Conservation (phyloP, 2,329 filamentous ascomycete genomes). For the Paraconiothyrium sp. region DNA sequence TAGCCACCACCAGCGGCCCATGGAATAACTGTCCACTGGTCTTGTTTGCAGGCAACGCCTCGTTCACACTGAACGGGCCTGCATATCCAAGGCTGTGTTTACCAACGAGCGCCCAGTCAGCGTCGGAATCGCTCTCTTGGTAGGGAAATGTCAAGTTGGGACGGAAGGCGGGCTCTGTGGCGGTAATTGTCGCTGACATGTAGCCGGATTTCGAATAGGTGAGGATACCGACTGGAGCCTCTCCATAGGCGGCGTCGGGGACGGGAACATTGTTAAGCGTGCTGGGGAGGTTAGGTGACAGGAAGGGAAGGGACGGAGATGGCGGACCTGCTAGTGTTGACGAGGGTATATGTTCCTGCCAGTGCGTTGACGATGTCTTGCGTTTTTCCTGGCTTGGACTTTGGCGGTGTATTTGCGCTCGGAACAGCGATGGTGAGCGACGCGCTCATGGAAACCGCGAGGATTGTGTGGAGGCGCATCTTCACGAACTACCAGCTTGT, state of each 20-base stretch:
- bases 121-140: constrained; percentile 30
- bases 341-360: constrained; percentile 35
- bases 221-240: constrained; percentile 35
- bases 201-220: constrained; percentile 37
- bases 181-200: constrained; percentile 41
- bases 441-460: not conserved
- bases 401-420: not conserved
- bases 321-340: constrained; percentile 34
- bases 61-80: constrained; percentile 31
- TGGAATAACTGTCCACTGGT: constrained; percentile 37
- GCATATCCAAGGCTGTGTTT: constrained; percentile 41
- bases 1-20: constrained; percentile 36
- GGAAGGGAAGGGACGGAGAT: not conserved
- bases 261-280: constrained; percentile 30
- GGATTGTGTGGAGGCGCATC: not conserved
- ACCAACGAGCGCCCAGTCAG: constrained; percentile 41
- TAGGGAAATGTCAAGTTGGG: constrained; percentile 36
- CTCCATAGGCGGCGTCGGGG: constrained; percentile 35
- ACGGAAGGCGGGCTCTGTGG: constrained; percentile 33
- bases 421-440: not conserved
- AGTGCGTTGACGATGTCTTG: constrained; percentile 29
- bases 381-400: not conserved
- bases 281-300: constrained; percentile 9
- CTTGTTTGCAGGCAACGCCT: constrained; percentile 25
- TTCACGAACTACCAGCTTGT: not conserved